phyloP scores from a whole-genome alignment of 2,329 filamentous ascomycete genomes.

The Stylonectria norvegica region DNA sequence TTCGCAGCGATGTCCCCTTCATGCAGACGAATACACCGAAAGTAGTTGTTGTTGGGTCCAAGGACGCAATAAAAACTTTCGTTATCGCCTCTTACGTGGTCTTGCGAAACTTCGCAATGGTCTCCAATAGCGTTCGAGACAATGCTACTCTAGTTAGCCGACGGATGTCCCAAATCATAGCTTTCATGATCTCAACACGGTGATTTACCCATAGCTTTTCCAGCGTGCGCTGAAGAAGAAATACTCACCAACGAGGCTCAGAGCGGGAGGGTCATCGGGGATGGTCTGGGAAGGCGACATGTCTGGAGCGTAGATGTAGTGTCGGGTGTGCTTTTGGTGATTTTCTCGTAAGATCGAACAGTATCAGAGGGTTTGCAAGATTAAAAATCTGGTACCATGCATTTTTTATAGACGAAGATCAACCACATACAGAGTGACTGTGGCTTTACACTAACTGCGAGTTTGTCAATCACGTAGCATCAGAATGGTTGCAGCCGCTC shows the following conservation, averaged over 20 bases:
- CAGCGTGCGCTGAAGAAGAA: constrained; percentile 22
- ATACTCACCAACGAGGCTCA: constrained; percentile 17
- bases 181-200: not conserved
- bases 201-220: constrained; percentile 18
- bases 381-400: too few relatives aligned
- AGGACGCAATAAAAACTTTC: constrained; percentile 19
- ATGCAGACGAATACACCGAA: constrained; percentile 18
- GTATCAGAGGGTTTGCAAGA: too few relatives aligned
- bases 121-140: constrained; percentile 4
- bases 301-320: not conserved
- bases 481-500: constrained; percentile 1
- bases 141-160: constrained; percentile 1
- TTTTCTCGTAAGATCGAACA: too few relatives aligned
- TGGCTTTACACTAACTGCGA: not conserved
- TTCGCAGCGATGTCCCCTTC: constrained; percentile 12
- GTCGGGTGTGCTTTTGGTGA: constrained; percentile 3
- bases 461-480: constrained; percentile 1
- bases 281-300: constrained; percentile 6
- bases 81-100: constrained; percentile 7
- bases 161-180: not conserved
- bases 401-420: too few relatives aligned
- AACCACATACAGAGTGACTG: not conserved
- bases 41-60: constrained; percentile 16
- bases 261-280: constrained; percentile 11
- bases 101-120: constrained; percentile 1